Conservation (phyloP, 371 early-diverging fungal species). For the Thermomucor indicae-seudaticae region DNA sequence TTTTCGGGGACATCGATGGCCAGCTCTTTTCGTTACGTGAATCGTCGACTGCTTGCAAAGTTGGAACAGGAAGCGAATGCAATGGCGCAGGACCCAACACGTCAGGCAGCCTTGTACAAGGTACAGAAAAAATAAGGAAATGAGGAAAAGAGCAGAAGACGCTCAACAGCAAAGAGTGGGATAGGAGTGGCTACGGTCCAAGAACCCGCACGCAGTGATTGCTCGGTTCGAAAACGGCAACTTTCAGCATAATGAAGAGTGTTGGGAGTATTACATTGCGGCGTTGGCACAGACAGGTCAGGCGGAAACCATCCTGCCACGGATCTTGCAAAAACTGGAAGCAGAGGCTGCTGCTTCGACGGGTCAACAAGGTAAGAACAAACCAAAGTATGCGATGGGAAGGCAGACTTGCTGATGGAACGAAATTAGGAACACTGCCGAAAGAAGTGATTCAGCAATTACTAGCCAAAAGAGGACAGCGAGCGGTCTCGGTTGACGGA, state of each 20-base stretch:
- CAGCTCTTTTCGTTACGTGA: slow-evolving; percentile 30
- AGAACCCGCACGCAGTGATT: slow-evolving; percentile 61
- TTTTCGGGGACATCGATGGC: slow-evolving; percentile 6
- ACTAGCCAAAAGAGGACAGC: slow-evolving; percentile 23
- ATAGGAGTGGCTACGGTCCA: slow-evolving; percentile 63
- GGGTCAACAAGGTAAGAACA: slow-evolving; percentile 7
- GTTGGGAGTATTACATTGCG: slow-evolving; percentile 65
- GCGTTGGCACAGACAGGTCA: slow-evolving; percentile 66
- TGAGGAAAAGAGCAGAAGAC: neutral
- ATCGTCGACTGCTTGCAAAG: slow-evolving; percentile 48
- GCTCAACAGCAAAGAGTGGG: neutral
- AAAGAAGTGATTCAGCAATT: slow-evolving; percentile 35
- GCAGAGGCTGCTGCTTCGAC: slow-evolving; percentile 11
- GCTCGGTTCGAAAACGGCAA: slow-evolving; percentile 69
- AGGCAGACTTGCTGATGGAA: neutral
- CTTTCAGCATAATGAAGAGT: slow-evolving; percentile 60
- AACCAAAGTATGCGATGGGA: neutral
- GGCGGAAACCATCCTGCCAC: slow-evolving; percentile 60
- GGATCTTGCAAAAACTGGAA: slow-evolving; percentile 60
- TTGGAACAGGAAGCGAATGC: slow-evolving; percentile 71
- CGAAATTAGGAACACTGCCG: slow-evolving; percentile 10
- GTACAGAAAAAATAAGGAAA: slow-evolving; percentile 20
- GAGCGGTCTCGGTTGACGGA: slow-evolving; percentile 10
- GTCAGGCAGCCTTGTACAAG: slow-evolving; percentile 72
- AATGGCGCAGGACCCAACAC: slow-evolving; percentile 53